Evolutionary conservation across 2,329 filamentous ascomycete species (phyloP), one percentile per base, ranked within the genome.

Genomic region (Epichloe sp.): DNA sequence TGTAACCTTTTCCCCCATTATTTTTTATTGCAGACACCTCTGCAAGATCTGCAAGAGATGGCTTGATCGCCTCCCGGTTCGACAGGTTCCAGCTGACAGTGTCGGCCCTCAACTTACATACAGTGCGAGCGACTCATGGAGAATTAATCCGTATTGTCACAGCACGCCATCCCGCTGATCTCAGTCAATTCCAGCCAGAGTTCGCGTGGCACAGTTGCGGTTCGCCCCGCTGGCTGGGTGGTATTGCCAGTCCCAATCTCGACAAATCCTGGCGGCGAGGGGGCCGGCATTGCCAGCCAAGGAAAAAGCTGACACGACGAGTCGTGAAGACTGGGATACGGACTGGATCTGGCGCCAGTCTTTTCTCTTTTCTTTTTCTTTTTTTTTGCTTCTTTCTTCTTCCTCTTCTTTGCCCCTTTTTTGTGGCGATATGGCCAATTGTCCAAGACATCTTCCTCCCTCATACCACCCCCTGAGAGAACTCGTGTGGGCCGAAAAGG

Each of bases 131-230:
- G 10, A 12, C 19, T 11, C 44, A 45, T 44, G 12, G 36, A n/a
- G 36, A 14, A 3, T 38, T n/a, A 19, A 19, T 19, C 19, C 19
- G 19, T 19, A 15, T n/a, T 15, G n/a, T 14, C 35, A 8, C n/a
- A 36, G 10, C 51, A 44, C 48, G 44, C 48, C 51, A 48, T 53
- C 23, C 21, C 31, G 38, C 37, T n/a, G 17, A 42, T 47, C 43
- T 36, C 8, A 43, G 47, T 43, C 38, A 35, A 48, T 23, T 38
- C 8, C 19, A 41, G 31, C 36, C 17, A 42, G 17, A 17, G n/a
- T 26, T 35, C 38, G 26, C 48, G 44, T 31, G 44, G 44, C 44
- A 44, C 17, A 38, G 23, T 21, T 17, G 44, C 47, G 49, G 26
- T 48, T 48, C 50, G 47, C 35, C 46, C 44, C 50, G 47, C 44